A percentile compares a stretch with the other conserved stretches of the same genome.
Evolutionary conservation across 495 filamentous ascomycete genomes (phyloP).

Genomic region (Elasticomyces elasticus): DNA sequence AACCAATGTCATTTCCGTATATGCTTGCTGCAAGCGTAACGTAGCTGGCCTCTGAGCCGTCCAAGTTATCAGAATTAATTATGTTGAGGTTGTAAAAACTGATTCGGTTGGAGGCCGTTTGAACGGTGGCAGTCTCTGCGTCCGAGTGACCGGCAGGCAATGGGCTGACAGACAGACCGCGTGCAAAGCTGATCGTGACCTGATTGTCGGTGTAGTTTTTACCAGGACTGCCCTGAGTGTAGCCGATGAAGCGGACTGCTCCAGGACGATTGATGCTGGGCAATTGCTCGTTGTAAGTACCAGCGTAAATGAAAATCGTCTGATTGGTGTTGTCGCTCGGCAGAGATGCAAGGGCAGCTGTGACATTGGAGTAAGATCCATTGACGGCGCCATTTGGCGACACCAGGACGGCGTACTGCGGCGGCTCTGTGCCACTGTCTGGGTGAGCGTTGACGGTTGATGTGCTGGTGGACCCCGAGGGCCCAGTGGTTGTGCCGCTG

Average conservation of each 20-base stretch:
- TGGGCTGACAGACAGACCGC: constrained; percentile 19
- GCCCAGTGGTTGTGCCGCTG: neutral
- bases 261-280: constrained; percentile 21
- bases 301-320: constrained; percentile 51
- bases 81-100: constrained; percentile 20
- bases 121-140: constrained; percentile 41
- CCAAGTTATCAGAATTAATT: constrained; percentile 17
- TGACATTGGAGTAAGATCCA: constrained; percentile 39
- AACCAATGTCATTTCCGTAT: constrained; percentile 17
- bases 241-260: constrained; percentile 49
- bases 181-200: constrained; percentile 44
- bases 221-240: constrained; percentile 43
- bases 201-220: constrained; percentile 43
- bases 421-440: constrained; percentile 38
- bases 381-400: constrained; percentile 28
- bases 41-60: constrained; percentile 14
- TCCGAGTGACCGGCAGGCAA: constrained; percentile 34
- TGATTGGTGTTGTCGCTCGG: constrained; percentile 40
- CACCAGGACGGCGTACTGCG: constrained; percentile 43
- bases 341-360: constrained; percentile 47
- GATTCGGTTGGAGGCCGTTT: constrained; percentile 9
- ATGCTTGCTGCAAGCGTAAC: constrained; percentile 18
- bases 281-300: constrained; percentile 35
- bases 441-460: constrained; percentile 11
- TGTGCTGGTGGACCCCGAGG: neutral